Evolutionary conservation across 2,329 filamentous ascomycete genomes (phyloP).

Genomic region (Xylaria sp.): DNA sequence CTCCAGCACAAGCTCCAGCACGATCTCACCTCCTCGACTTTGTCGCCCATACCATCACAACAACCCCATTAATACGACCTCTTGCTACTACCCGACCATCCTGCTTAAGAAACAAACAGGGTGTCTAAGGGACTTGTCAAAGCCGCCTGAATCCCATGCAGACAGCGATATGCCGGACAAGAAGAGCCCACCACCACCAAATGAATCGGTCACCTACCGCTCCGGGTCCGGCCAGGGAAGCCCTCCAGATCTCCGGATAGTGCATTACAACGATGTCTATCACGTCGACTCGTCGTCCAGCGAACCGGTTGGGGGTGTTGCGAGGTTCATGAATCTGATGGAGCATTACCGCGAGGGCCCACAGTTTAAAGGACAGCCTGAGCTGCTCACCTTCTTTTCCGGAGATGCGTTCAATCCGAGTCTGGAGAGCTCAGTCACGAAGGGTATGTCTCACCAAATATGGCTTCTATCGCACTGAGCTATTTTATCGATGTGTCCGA

Average conservation of each 20-base stretch:
- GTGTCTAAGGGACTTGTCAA: background rate
- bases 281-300: constrained; percentile 78
- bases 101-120: background rate
- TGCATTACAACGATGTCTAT: constrained; percentile 96
- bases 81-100: background rate
- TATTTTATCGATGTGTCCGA: background rate
- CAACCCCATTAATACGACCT: background rate
- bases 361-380: constrained; percentile 66
- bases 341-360: constrained; percentile 73
- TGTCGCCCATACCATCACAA: background rate
- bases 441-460: constrained; percentile 58
- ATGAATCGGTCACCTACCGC: constrained; percentile 42
- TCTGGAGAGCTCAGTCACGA: constrained; percentile 86
- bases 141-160: background rate
- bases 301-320: constrained; percentile 81
- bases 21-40: background rate
- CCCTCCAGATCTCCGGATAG: constrained; percentile 74
- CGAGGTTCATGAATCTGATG: constrained; percentile 79
- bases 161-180: constrained; percentile 36
- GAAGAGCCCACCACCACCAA: constrained; percentile 37
- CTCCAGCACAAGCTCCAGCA: too few relatives aligned
- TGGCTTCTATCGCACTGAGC: too few relatives aligned
- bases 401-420: constrained; percentile 94
- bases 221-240: constrained; percentile 40
- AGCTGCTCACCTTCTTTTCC: constrained; percentile 81